Conservation (phyloP, 345 rosid species). For the Lepidium africanum region DNA sequence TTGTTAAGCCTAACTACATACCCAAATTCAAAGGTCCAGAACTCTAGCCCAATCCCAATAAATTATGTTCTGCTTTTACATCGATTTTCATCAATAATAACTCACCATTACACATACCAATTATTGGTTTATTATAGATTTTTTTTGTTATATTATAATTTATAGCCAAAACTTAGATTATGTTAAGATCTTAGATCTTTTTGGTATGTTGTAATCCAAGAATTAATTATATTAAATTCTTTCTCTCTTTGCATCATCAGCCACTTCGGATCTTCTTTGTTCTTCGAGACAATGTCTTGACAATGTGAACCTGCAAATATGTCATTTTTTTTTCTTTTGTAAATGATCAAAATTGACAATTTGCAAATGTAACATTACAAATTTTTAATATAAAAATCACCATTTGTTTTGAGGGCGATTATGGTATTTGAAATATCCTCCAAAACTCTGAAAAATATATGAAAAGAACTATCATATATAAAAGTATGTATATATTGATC, state of each 20-base stretch:
- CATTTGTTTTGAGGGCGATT: slow-evolving; percentile 32
- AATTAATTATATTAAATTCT: slow-evolving; percentile 31
- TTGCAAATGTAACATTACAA: neutral
- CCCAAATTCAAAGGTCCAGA: neutral
- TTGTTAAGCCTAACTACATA: neutral
- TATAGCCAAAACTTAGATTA: neutral
- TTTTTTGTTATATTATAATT: neutral
- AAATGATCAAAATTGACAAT: no score
- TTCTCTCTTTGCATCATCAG: slow-evolving; percentile 26
- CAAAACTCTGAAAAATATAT: slow-evolving; percentile 27
- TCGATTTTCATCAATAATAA: neutral
- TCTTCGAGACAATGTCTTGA: slow-evolving; percentile 19
- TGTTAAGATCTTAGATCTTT: slow-evolving; percentile 15
- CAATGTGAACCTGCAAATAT: slow-evolving; percentile 37
- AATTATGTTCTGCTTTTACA: neutral
- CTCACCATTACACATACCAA: neutral
- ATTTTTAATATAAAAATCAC: neutral
- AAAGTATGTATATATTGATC: neutral
- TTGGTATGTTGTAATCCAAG: slow-evolving; percentile 34
- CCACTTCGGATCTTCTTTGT: slow-evolving; percentile 37
- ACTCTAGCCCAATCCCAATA: neutral
- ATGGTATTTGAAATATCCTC: slow-evolving; percentile 38
- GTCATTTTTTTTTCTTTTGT: no score
- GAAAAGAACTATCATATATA: neutral
- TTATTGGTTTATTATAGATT: neutral